Base-by-base conservation (phyloP, 139 green algal species). In the Tetradesmus obliquus region DNA sequence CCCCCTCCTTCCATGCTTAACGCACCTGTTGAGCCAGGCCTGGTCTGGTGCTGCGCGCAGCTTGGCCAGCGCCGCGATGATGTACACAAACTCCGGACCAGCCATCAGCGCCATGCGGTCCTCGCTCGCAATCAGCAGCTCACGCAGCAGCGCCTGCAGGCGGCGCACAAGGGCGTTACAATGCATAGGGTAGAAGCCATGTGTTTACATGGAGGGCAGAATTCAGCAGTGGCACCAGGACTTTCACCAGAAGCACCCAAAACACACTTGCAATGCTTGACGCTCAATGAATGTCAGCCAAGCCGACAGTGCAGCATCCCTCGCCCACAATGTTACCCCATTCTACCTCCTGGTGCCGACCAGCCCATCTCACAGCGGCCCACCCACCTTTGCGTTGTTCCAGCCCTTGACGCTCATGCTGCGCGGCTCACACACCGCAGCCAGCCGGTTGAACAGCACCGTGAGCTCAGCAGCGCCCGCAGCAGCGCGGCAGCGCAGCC, bases 11-110 rank as follows among this genome's bases (percentile, higher is more conserved):
- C 62, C 10, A 17, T n/a, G n/a, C n/a, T n/a, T n/a, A n/a, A n/a
- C n/a, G 7, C 58, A 79, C 84, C 88, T 66, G 54, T 92, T 92
- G 81, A 92, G 58, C 88, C 88, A 92, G 80, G 88, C 88, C 66
- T 87, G 81, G 80, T 92, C 88, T 13, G 88, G 88, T 24, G 79
- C 62, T 45, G 60, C 80, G 13, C 80, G 45, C 58, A 92, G 62
- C 80, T 88, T 88, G 10, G 79, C 88, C n/a, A 92, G 76, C 12
- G 88, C 88, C 5, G 88, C 88, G 20, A 92, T 92, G 79, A 92
- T 82, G 88, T 84, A 88, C 8, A 87, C 88, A 92, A 92, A 92
- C 88, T 92, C 88, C 0, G 88, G 88, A 45, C 88, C 88, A 0
- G 19, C 88, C 88, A 92, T 92, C 5, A 53, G 51, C 15, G 82